Evolutionary conservation across 2,329 filamentous ascomycete species (phyloP).

Genomic region (Diaporthe destruens): DNA sequence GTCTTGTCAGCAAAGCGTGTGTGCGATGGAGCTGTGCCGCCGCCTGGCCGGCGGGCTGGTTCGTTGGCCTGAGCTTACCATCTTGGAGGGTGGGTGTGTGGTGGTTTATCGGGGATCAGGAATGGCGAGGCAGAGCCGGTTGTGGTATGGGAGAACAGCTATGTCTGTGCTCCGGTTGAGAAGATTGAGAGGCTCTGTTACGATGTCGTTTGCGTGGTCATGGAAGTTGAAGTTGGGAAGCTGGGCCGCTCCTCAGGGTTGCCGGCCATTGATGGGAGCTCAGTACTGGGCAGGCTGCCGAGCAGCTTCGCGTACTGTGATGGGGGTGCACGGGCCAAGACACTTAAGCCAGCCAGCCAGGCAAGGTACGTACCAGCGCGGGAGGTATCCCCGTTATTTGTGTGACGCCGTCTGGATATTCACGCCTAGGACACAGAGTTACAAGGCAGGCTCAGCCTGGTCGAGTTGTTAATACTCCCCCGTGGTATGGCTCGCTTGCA

Average conservation of each 20-base stretch:
- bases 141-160: not conserved
- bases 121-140: conserved; percentile 3
- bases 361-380: not conserved
- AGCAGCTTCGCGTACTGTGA: conserved; percentile 42
- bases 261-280: conserved; percentile 21
- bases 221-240: conserved; percentile 12
- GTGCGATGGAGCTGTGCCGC: conserved; percentile 14
- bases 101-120: conserved; percentile 4
- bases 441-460: not conserved
- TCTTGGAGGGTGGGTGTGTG: conserved; percentile 55
- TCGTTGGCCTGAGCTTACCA: conserved; percentile 58
- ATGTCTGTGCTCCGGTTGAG: not conserved
- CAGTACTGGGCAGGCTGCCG: conserved; percentile 39
- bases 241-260: not conserved
- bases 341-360: not conserved
- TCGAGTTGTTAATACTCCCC: not conserved
- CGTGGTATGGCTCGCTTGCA: conserved; percentile 14
- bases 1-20: conserved; percentile 43
- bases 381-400: conserved; percentile 4
- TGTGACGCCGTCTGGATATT: not conserved
- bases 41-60: conserved; percentile 1
- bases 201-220: conserved; percentile 31
- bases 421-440: not conserved
- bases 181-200: not conserved
- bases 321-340: conserved; percentile 35